phyloP scores from a whole-genome alignment of 2,329 filamentous ascomycete species.

The Botrytis fabae region DNA sequence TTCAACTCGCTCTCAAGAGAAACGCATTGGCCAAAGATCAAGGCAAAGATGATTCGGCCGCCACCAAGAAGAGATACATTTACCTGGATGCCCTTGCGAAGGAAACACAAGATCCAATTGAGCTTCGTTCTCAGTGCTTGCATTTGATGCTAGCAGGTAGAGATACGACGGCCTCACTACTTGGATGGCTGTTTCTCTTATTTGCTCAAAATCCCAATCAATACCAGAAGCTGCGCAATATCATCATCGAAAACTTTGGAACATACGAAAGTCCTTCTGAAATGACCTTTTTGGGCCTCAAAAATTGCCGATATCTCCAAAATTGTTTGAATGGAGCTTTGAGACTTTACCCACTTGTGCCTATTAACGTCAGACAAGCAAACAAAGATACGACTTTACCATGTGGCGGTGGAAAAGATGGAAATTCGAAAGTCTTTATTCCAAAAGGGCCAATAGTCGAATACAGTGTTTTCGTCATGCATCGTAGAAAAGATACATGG shows the following conservation, averaged over 20 bases:
- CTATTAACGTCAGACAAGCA: constrained; percentile 32
- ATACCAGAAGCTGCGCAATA: constrained; percentile 36
- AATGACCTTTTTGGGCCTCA: constrained; percentile 51
- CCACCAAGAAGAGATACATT: constrained; percentile 46
- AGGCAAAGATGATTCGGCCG: constrained; percentile 41
- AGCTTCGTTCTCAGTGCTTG: constrained; percentile 48
- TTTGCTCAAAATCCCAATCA: constrained; percentile 36
- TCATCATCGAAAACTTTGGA: constrained; percentile 31
- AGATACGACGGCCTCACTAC: constrained; percentile 45
- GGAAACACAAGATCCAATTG: constrained; percentile 46
- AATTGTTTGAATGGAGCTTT: constrained; percentile 54
- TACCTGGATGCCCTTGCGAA: constrained; percentile 49
- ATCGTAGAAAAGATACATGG: constrained; percentile 43
- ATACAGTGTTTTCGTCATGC: constrained; percentile 39
- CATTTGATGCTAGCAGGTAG: constrained; percentile 44
- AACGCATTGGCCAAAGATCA: constrained; percentile 31
- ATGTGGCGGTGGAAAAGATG: constrained; percentile 37
- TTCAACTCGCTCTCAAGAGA: constrained; percentile 34
- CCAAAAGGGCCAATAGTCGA: constrained; percentile 28
- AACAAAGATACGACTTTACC: constrained; percentile 35
- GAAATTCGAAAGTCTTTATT: constrained; percentile 36
- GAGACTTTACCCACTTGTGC: constrained; percentile 43
- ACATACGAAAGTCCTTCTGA: constrained; percentile 46
- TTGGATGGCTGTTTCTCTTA: constrained; percentile 40
- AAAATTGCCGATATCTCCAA: constrained; percentile 53